A percentile compares a stretch with the other conserved stretches of the same genome.
phyloP scores from a whole-genome alignment of 2,329 filamentous ascomycete genomes.

The Talaromyces albobiverticillius region DNA sequence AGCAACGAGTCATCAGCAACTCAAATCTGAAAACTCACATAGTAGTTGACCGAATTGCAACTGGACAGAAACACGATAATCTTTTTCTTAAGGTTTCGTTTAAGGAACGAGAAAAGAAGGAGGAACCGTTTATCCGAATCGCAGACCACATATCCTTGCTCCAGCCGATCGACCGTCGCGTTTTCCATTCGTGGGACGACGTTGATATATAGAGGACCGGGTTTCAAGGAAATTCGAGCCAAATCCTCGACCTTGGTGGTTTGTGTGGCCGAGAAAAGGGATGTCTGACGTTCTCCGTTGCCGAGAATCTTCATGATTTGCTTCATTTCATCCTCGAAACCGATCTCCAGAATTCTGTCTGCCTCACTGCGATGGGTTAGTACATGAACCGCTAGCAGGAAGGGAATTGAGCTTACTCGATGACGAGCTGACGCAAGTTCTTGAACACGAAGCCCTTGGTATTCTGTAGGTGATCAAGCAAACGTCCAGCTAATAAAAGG shows the following conservation, averaged over 20 bases:
- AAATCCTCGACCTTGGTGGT: constrained; percentile 98
- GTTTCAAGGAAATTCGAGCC: constrained; percentile 85
- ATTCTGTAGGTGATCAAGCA: constrained; percentile 92
- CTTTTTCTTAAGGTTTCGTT: constrained; percentile 91
- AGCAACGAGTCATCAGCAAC: not conserved
- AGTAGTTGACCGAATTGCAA: constrained; percentile 93
- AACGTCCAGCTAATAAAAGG: constrained; percentile 59
- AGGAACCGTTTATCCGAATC: constrained; percentile 92
- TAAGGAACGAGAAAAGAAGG: constrained; percentile 89
- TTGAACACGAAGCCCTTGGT: constrained; percentile 88
- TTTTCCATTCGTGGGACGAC: constrained; percentile 87
- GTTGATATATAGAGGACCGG: constrained; percentile 93
- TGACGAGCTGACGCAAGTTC: constrained; percentile 86
- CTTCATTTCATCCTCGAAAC: constrained; percentile 98
- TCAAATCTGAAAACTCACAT: constrained; percentile 48
- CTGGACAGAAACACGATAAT: constrained; percentile 95
- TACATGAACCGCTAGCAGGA: not conserved
- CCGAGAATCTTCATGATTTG: constrained; percentile 94
- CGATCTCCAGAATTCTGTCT: constrained; percentile 92
- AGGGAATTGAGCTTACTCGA: constrained; percentile 54
- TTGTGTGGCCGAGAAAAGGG: constrained; percentile 98
- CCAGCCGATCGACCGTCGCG: constrained; percentile 87
- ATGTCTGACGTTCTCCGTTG: constrained; percentile 82
- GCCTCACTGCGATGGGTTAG: constrained; percentile 57
- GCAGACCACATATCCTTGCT: constrained; percentile 94